Evolutionary conservation across 2,329 filamentous ascomycete genomes (phyloP).

Genomic region (Beauveria scarabaeidicola): DNA sequence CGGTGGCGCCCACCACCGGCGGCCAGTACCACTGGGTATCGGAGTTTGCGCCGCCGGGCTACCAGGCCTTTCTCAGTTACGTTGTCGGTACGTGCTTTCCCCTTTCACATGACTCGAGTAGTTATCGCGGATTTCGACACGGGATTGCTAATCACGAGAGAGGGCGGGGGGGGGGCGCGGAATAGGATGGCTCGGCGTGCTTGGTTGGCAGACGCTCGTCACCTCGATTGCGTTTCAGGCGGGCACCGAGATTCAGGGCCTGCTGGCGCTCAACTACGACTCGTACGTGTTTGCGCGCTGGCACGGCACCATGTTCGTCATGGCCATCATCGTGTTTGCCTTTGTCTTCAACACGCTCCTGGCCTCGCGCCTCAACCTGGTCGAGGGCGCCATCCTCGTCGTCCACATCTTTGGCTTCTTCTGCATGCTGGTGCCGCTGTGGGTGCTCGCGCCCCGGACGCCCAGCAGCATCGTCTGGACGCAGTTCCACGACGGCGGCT

Average conservation of each 20-base stretch:
- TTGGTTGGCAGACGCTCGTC: conserved; percentile 31
- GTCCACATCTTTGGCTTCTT: conserved; percentile 25
- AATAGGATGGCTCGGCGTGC: conserved; percentile 29
- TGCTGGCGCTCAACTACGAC: conserved; percentile 26
- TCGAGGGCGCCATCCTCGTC: conserved; percentile 36
- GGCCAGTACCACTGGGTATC: conserved; percentile 48
- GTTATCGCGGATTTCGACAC: too few species aligned
- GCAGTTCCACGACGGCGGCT: conserved; percentile 25
- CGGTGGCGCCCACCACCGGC: conserved; percentile 42
- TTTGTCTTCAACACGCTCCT: conserved; percentile 20
- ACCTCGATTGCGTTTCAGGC: conserved; percentile 31
- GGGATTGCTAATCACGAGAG: too few species aligned
- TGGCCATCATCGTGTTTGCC: conserved; percentile 29
- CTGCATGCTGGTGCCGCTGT: conserved; percentile 29
- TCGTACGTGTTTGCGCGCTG: conserved; percentile 26
- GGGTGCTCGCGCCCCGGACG: conserved; percentile 24
- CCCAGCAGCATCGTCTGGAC: conserved; percentile 20
- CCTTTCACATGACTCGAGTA: background rate
- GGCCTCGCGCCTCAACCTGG: conserved; percentile 27
- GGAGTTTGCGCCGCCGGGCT: conserved; percentile 35
- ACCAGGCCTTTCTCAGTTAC: conserved; percentile 43
- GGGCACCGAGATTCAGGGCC: conserved; percentile 30
- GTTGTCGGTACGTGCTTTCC: conserved; percentile 15
- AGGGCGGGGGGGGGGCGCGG: too few species aligned
- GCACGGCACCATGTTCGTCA: conserved; percentile 35